phyloP scores from a whole-genome alignment of 2,329 filamentous ascomycete species.

The Colletotrichum graminicola region DNA sequence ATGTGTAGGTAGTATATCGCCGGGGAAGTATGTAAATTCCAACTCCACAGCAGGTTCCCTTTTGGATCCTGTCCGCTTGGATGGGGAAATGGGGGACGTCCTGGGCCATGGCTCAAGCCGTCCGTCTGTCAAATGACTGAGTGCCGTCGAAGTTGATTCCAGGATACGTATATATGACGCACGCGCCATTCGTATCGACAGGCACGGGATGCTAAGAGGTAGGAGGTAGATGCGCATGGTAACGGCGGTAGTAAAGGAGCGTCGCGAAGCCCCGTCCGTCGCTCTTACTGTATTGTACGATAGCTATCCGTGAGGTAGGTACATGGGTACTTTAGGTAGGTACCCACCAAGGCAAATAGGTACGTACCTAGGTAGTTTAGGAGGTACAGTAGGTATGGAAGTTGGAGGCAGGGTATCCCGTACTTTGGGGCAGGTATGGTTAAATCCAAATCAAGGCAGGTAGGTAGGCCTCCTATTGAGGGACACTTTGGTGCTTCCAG shows the following conservation, averaged over 20 bases:
- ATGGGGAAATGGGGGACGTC: constrained; percentile 18
- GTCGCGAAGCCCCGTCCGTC: too few species aligned
- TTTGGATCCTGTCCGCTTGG: constrained; percentile 13
- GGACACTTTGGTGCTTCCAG: neutral
- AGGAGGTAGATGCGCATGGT: too few species aligned
- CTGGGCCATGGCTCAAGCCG: constrained; percentile 22
- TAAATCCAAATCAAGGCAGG: too few species aligned
- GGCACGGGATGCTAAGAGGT: neutral
- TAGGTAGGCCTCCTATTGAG: too few species aligned
- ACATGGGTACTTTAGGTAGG: too few species aligned
- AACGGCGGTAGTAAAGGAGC: too few species aligned
- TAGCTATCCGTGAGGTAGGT: too few species aligned
- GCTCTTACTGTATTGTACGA: too few species aligned
- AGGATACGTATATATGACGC: neutral
- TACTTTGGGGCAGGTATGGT: neutral
- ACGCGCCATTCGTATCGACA: neutral
- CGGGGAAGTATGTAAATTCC: neutral
- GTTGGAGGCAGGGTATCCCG: neutral
- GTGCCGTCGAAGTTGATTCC: neutral
- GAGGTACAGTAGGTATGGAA: too few species aligned
- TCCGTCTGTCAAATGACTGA: constrained; percentile 1
- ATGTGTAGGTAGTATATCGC: neutral
- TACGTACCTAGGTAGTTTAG: neutral
- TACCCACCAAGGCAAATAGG: neutral
- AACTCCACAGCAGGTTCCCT: neutral